Percentiles rank a stretch among this genome's conserved stretches.
Conservation (phyloP, 345 rosid genomes). For the Reutealis trisperma region DNA sequence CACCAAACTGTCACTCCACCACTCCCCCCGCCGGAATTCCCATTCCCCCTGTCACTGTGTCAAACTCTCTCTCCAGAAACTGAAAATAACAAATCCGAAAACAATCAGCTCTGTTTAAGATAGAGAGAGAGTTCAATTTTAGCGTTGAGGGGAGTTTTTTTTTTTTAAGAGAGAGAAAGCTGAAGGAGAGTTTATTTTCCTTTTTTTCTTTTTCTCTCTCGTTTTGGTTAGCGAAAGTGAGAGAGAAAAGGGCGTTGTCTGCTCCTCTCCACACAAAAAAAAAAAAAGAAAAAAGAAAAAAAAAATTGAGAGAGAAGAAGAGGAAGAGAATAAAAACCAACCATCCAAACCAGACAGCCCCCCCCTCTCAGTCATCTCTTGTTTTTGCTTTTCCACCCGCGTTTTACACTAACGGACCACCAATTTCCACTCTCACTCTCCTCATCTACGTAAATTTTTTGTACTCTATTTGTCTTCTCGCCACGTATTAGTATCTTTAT, state of each 20-base stretch:
- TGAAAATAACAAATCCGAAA: neutral
- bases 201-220: neutral
- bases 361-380: neutral
- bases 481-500: neutral
- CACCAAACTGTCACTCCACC: constrained; percentile 38
- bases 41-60: constrained; percentile 18
- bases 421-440: neutral
- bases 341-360: constrained; percentile 35
- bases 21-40: constrained; percentile 23
- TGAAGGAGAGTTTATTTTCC: neutral
- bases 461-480: neutral
- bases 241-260: constrained; percentile 40
- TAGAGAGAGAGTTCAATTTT: constrained; percentile 2
- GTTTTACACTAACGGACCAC: constrained; percentile 25
- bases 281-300: constrained; percentile 8
- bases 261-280: constrained; percentile 66
- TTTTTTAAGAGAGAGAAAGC: neutral
- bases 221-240: constrained; percentile 15
- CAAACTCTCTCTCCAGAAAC: constrained; percentile 8
- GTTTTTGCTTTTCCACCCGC: constrained; percentile 23
- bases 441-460: neutral
- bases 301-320: neutral
- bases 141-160: constrained; percentile 11
- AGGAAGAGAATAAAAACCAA: constrained; percentile 41
- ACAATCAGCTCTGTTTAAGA: neutral